Conservation (phyloP, 768 basidiomycete genomes). For the Cystofilobasidium bisporidii region DNA sequence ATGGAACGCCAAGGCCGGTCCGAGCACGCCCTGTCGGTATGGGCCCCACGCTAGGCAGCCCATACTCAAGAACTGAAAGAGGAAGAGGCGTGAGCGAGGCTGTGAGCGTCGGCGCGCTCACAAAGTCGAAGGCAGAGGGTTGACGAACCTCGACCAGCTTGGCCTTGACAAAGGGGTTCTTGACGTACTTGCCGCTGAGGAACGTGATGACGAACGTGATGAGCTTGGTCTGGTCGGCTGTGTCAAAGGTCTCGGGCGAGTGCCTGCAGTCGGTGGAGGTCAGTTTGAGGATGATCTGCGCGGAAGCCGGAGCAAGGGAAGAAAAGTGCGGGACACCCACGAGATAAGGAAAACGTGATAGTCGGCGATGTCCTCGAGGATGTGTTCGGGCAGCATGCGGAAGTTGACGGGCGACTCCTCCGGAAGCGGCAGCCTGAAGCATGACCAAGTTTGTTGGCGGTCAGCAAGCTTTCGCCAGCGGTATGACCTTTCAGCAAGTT, state of each 20-base stretch:
- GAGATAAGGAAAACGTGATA: constrained; percentile 74
- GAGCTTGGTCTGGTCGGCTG: constrained; percentile 75
- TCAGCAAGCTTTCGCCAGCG: too few species aligned
- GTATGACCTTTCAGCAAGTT: too few species aligned
- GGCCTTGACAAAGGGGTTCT: constrained; percentile 93
- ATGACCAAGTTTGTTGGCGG: too few species aligned
- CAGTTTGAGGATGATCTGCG: not conserved
- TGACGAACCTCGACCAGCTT: constrained; percentile 78
- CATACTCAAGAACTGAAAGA: constrained; percentile 35
- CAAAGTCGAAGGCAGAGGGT: too few species aligned
- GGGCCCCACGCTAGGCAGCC: constrained; percentile 38
- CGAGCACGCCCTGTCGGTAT: constrained; percentile 50
- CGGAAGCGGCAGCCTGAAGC: constrained; percentile 70
- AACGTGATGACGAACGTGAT: constrained; percentile 82
- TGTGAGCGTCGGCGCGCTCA: too few species aligned
- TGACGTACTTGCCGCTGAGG: constrained; percentile 94
- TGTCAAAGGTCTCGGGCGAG: constrained; percentile 65
- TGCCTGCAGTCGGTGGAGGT: constrained; percentile 31
- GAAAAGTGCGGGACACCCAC: constrained; percentile 43
- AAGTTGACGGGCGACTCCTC: constrained; percentile 75
- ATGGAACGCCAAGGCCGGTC: constrained; percentile 71
- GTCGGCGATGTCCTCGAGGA: constrained; percentile 86
- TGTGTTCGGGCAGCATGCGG: constrained; percentile 81
- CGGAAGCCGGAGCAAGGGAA: not conserved
- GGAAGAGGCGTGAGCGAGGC: not conserved